Evolutionary conservation across 768 basidiomycete genomes (phyloP).

Genomic region (Hypsizygus marmoreus): DNA sequence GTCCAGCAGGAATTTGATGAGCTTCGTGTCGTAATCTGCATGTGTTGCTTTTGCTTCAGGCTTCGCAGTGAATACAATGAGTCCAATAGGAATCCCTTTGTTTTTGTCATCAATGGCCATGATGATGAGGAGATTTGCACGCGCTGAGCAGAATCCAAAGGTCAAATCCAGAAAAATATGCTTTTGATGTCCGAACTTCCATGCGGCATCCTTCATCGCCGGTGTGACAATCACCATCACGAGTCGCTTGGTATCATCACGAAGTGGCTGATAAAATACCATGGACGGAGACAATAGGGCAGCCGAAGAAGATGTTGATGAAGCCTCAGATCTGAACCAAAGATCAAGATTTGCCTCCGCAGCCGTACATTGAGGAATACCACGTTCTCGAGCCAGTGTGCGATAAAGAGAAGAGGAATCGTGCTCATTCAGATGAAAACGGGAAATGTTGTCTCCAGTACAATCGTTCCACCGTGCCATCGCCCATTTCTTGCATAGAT

Average conservation of each 20-base stretch:
- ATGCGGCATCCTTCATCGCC: constrained; percentile 16
- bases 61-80: constrained; percentile 25
- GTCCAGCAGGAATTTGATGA: constrained; percentile 20
- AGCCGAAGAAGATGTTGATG: constrained; percentile 22
- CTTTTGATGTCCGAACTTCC: constrained; percentile 28
- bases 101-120: constrained; percentile 31
- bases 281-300: no score
- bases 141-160: constrained; percentile 23
- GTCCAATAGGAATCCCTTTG: constrained; percentile 30
- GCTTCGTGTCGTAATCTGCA: constrained; percentile 23
- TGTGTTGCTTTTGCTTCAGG: constrained; percentile 21
- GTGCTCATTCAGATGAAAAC: constrained; percentile 16
- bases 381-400: constrained; percentile 18
- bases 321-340: constrained; percentile 22
- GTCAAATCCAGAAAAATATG: constrained; percentile 29
- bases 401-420: constrained; percentile 26
- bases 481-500: constrained; percentile 21
- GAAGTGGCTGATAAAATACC: constrained; percentile 2
- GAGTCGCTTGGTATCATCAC: constrained; percentile 17
- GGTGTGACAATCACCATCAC: constrained; percentile 20
- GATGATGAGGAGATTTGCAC: constrained; percentile 29
- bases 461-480: constrained; percentile 15
- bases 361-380: constrained; percentile 23
- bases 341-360: constrained; percentile 26
- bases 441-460: constrained; percentile 17